A percentile compares a stretch with the other conserved stretches of the same genome.
These are phyloP conservation scores for Blastobotrys elegans DNA, from an alignment of 1,139 yeast species.

Conservation along the genomic window DNA sequence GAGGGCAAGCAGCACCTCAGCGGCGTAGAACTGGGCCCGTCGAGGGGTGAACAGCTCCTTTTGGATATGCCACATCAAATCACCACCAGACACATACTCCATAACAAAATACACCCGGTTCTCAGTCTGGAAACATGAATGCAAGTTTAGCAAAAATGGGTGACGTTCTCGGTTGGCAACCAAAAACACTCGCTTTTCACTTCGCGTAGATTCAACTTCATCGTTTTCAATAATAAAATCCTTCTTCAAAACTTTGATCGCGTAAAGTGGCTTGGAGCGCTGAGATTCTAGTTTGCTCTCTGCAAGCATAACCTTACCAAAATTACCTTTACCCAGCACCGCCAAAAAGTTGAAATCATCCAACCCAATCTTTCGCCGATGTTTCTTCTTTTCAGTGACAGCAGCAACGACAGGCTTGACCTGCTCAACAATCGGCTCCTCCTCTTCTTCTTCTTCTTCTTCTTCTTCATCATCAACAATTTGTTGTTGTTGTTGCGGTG, in stretches of 20 bases:
- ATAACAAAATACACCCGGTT: conserved; percentile 95
- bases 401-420: neutral
- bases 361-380: conserved; percentile 69
- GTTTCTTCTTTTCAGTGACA: conserved; percentile 15
- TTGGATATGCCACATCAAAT: conserved; percentile 98
- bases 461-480: neutral
- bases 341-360: conserved; percentile 93
- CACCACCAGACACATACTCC: conserved; percentile 98
- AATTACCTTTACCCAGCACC: conserved; percentile 94
- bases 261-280: conserved; percentile 66
- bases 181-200: conserved; percentile 87
- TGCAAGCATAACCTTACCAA: conserved; percentile 96
- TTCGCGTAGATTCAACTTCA: conserved; percentile 90
- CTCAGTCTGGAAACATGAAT: conserved; percentile 96
- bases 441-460: conserved; percentile 4
- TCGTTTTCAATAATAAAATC: conserved; percentile 93
- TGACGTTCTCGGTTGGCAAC: conserved; percentile 87
- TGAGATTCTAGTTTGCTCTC: conserved; percentile 62
- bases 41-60: conserved; percentile 82
- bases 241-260: conserved; percentile 91
- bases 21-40: conserved; percentile 95
- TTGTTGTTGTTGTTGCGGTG: conserved; percentile 10
- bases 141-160: conserved; percentile 86
- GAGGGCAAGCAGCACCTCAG: conserved; percentile 86
- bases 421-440: neutral